A percentile compares a stretch with the other conserved stretches of the same genome.
These are phyloP conservation scores for Trametopsis cervina DNA, from an alignment of 768 basidiomycete species.

Conservation along the genomic window DNA sequence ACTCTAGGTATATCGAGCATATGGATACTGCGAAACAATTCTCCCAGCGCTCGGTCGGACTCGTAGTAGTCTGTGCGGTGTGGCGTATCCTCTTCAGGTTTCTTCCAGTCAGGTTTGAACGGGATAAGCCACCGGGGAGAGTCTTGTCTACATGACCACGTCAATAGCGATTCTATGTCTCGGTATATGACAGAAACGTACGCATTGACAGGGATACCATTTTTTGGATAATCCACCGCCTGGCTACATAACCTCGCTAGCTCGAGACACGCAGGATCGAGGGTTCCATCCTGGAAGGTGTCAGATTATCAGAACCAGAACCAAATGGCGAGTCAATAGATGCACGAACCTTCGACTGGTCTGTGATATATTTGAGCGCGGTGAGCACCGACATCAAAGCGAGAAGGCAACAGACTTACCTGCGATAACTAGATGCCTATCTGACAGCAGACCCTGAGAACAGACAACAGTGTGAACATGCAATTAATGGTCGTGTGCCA, in stretches of 20 bases:
- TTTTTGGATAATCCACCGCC: constrained; percentile 81
- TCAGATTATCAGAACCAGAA: too few relatives aligned
- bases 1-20: constrained; percentile 12
- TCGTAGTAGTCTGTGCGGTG: constrained; percentile 62
- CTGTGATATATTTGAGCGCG: too few relatives aligned
- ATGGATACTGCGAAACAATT: constrained; percentile 57
- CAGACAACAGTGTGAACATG: too few relatives aligned
- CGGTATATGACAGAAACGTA: constrained; percentile 17
- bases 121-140: constrained; percentile 52
- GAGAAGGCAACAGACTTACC: constrained; percentile 33
- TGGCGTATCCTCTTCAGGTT: constrained; percentile 31
- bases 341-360: constrained; percentile 59
- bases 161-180: not conserved
- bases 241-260: constrained; percentile 56
- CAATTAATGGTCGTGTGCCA: too few relatives aligned
- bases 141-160: constrained; percentile 8
- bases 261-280: constrained; percentile 45
- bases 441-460: constrained; percentile 61
- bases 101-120: constrained; percentile 78
- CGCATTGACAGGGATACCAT: constrained; percentile 59
- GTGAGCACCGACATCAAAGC: not conserved
- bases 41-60: constrained; percentile 64
- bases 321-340: too few relatives aligned
- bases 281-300: constrained; percentile 48
- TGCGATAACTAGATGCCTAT: constrained; percentile 62